Conservation (phyloP, 805 yeast species). For the Candida koratica region DNA sequence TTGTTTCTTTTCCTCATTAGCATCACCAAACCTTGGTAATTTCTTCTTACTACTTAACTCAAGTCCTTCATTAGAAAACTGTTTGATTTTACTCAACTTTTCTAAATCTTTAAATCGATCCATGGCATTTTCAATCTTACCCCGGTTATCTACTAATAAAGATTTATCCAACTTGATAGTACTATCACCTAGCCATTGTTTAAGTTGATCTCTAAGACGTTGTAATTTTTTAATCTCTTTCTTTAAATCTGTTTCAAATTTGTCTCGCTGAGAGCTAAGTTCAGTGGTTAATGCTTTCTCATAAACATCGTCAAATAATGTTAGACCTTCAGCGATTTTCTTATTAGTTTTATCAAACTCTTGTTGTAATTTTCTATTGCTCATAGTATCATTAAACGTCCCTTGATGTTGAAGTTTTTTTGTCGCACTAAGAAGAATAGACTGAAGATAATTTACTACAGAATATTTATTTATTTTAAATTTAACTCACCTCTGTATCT, state of each 20-base stretch:
- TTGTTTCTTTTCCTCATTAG: slow-evolving; percentile 73
- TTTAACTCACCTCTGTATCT: slow-evolving; percentile 37
- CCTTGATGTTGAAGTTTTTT: slow-evolving; percentile 5
- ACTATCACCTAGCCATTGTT: slow-evolving; percentile 88
- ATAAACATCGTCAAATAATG: slow-evolving; percentile 77
- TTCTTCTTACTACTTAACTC: slow-evolving; percentile 50
- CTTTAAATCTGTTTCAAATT: slow-evolving; percentile 86
- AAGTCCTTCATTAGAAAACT: slow-evolving; percentile 88
- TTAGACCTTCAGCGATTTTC: slow-evolving; percentile 84
- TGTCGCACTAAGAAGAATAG: slow-evolving; percentile 1
- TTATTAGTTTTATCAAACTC: slow-evolving; percentile 94
- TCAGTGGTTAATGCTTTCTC: slow-evolving; percentile 81
- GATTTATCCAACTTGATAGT: slow-evolving; percentile 73
- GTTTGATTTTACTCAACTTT: slow-evolving; percentile 88
- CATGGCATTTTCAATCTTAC: slow-evolving; percentile 84
- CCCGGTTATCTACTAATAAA: slow-evolving; percentile 53
- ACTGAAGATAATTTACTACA: background rate
- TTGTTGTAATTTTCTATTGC: slow-evolving; percentile 45
- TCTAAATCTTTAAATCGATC: slow-evolving; percentile 94
- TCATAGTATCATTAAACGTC: slow-evolving; percentile 23
- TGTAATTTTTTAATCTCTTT: slow-evolving; percentile 94
- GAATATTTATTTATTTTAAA: background rate
- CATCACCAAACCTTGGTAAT: slow-evolving; percentile 47
- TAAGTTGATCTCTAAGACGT: slow-evolving; percentile 89
- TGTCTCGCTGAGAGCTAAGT: slow-evolving; percentile 85